Evolutionary conservation across 352 stramenopile genomes (phyloP).

Genomic region (Thalassiosira mediterranea): DNA sequence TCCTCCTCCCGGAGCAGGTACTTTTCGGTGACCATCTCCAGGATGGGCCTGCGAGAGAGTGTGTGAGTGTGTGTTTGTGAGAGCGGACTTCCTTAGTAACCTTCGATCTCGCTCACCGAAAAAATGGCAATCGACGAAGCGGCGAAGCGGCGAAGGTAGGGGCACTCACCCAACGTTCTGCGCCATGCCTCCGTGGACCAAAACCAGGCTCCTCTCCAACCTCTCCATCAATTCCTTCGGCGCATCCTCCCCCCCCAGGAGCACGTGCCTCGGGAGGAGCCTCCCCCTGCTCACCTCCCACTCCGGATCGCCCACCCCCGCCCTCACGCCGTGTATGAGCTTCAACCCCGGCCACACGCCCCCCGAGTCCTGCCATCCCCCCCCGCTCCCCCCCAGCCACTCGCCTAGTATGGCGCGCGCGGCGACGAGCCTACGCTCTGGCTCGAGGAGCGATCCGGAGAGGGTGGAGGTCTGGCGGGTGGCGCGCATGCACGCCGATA

Average conservation of each 20-base stretch:
- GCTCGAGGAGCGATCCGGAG: slow-evolving; percentile 47
- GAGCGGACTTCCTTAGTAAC: no score
- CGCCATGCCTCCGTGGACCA: slow-evolving; percentile 68
- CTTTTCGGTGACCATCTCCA: slow-evolving; percentile 76
- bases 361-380: slow-evolving; percentile 70
- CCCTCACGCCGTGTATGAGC: slow-evolving; percentile 58
- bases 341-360: slow-evolving; percentile 72
- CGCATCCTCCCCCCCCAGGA: slow-evolving; percentile 56
- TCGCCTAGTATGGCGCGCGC: slow-evolving; percentile 68
- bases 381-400: slow-evolving; percentile 71
- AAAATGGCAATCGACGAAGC: no score
- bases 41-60: slow-evolving; percentile 50
- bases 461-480: slow-evolving; percentile 54
- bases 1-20: slow-evolving; percentile 63
- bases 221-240: slow-evolving; percentile 38
- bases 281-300: slow-evolving; percentile 58
- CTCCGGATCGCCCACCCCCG: slow-evolving; percentile 52
- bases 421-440: slow-evolving; percentile 59
- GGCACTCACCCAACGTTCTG: slow-evolving; percentile 62
- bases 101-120: no score
- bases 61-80: no score
- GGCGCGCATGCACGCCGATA: slow-evolving; percentile 63
- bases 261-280: slow-evolving; percentile 56
- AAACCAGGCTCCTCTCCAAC: slow-evolving; percentile 56
- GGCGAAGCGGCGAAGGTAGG: no score